Evolutionary conservation across 2,329 filamentous ascomycete species (phyloP), one percentile per base, ranked within the genome.

Genomic region (Dendryphion nanum): DNA sequence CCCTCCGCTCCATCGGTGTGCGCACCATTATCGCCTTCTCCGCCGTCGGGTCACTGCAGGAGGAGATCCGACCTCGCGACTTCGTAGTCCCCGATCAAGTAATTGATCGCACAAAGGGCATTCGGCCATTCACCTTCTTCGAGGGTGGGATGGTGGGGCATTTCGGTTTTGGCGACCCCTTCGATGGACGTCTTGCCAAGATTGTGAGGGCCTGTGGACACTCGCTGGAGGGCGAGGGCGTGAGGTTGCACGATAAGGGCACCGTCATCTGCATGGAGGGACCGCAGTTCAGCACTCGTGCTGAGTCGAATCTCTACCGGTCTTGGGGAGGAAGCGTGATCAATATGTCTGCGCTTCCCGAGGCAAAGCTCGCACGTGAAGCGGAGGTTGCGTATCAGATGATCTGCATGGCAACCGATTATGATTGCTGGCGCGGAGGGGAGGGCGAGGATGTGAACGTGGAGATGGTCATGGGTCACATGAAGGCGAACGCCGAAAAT

Each of bases 391-490:
- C 85, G 23, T 97, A 97, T 70, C 89, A 95, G 73, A 94, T 96
- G 80, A 95, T 98, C 60, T 95, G 91, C 76, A 98, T 98, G 93
- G 88, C 89, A 21, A 98, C 93, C 18, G 93, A 98, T 74, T 98
- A 98, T 68, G 93, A 98, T 74, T 97, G 91, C 81, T 98, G 93
- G 93, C 86, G 90, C 63, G 82, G 79, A 15, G 79, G 78, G 33
- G 85, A 82, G 41, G 79, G 78, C 30, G 86, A 83, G 49, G 74
- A 79, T 44, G 93, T 98, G 46, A 90, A 89, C 45, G 93, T 98
- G 16, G 87, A 90, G 67, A 95, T 97, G 86, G 93, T 98, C 39
- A 88, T 95, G 82, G 85, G 82, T 44, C 88, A 95, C 69, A 98
- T 98, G 93, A 85, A 86, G 63, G 85, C 89, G 51, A 98, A 98